phyloP scores from a whole-genome alignment of 352 stramenopile genomes.

The Pythium insidiosum region DNA sequence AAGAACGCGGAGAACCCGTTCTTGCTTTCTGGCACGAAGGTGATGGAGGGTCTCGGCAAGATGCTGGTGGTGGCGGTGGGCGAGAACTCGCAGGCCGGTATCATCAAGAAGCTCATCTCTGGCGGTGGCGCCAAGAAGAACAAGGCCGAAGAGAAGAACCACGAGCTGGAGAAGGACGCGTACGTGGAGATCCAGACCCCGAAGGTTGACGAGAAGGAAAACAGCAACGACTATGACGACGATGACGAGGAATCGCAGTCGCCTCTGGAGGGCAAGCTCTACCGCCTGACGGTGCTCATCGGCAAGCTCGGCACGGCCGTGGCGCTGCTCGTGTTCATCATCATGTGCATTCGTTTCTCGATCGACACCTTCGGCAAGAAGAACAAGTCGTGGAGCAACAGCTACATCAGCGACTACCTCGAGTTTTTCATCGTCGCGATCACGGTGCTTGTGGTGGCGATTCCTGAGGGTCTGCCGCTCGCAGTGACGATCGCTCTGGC shows the following conservation, averaged over 20 bases:
- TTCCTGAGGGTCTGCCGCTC: too few relatives aligned
- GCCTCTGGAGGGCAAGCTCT: slow-evolving; percentile 76
- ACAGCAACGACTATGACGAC: slow-evolving; percentile 3
- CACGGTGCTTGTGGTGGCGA: too few relatives aligned
- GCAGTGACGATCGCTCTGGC: too few relatives aligned
- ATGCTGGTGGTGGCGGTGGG: slow-evolving; percentile 87
- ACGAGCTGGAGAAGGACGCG: background rate
- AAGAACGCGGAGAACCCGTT: slow-evolving; percentile 40
- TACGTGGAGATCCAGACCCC: slow-evolving; percentile 19
- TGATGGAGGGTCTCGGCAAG: slow-evolving; percentile 66
- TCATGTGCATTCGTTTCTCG: slow-evolving; percentile 35
- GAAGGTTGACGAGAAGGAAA: background rate
- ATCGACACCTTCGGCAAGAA: too few relatives aligned
- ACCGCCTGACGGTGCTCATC: slow-evolving; percentile 59
- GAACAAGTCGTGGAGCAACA: too few relatives aligned
- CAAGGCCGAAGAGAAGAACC: background rate
- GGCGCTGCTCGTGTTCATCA: slow-evolving; percentile 51
- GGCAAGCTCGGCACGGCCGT: slow-evolving; percentile 53
- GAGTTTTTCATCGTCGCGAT: too few relatives aligned
- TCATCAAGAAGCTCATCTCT: slow-evolving; percentile 59
- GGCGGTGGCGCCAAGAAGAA: slow-evolving; percentile 2
- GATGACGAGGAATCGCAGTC: slow-evolving; percentile 7
- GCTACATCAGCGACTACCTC: too few relatives aligned
- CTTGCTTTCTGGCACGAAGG: slow-evolving; percentile 81
- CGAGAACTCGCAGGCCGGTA: slow-evolving; percentile 76